These are phyloP conservation scores for Lantana camara DNA, from an alignment of 257 asterid species.

Conservation along the genomic window DNA sequence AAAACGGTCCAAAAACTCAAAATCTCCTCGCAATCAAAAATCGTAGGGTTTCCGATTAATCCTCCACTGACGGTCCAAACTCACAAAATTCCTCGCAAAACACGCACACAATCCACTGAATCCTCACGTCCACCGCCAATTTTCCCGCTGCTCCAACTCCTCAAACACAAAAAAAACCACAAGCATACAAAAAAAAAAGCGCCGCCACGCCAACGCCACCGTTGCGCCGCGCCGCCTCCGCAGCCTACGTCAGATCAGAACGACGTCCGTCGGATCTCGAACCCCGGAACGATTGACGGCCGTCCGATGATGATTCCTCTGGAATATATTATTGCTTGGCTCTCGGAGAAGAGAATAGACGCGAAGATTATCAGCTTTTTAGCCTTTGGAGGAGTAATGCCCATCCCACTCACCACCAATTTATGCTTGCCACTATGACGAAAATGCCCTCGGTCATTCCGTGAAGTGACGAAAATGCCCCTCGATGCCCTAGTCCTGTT, in stretches of 20 bases:
- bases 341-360: constrained; percentile 21
- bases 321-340: constrained; percentile 25
- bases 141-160: constrained; percentile 18
- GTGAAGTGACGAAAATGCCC: constrained; percentile 35
- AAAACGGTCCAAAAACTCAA: constrained; percentile 23
- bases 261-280: constrained; percentile 36
- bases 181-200: constrained; percentile 8
- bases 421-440: constrained; percentile 42
- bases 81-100: constrained; percentile 12
- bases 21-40: constrained; percentile 33
- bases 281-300: constrained; percentile 12
- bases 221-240: constrained; percentile 24
- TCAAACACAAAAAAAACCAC: constrained; percentile 8
- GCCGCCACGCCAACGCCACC: constrained; percentile 17
- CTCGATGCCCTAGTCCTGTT: constrained; percentile 38
- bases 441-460: constrained; percentile 29
- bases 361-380: constrained; percentile 19
- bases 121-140: constrained; percentile 12
- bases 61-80: constrained; percentile 37
- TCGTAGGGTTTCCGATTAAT: constrained; percentile 20
- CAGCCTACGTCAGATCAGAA: constrained; percentile 27
- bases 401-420: constrained; percentile 41
- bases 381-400: constrained; percentile 32
- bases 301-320: constrained; percentile 31
- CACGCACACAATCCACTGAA: constrained; percentile 13